A percentile compares a stretch with the other conserved stretches of the same genome.
Evolutionary conservation across 2,329 filamentous ascomycete species (phyloP).

Genomic region (Nemania serpens): DNA sequence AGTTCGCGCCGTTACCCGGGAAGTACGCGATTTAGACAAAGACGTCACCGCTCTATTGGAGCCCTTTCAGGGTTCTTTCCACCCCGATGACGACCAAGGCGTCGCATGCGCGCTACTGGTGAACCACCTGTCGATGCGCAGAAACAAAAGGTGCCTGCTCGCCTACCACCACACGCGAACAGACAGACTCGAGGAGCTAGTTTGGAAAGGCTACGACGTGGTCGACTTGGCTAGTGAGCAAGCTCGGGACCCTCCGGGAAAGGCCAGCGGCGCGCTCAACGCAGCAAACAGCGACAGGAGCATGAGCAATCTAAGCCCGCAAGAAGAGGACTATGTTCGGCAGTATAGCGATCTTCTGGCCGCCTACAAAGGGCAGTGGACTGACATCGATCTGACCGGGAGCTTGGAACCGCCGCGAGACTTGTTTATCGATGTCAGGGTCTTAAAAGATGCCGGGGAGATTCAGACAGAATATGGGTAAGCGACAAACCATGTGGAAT

Average conservation of each 20-base stretch:
- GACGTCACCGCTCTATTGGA: conserved; percentile 80
- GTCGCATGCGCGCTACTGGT: conserved; percentile 88
- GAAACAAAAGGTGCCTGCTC: conserved; percentile 93
- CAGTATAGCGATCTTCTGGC: conserved; percentile 90
- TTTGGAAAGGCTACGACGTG: conserved; percentile 88
- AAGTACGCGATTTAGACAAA: conserved; percentile 91
- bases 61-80: conserved; percentile 82
- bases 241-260: conserved; percentile 46
- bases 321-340: conserved; percentile 95
- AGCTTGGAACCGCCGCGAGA: conserved; percentile 93
- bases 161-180: conserved; percentile 91
- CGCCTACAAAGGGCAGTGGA: conserved; percentile 98
- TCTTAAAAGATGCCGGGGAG: conserved; percentile 95
- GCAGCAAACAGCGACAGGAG: conserved; percentile 53
- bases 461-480: conserved; percentile 99
- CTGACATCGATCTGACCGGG: conserved; percentile 93
- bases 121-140: conserved; percentile 90
- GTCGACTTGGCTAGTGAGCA: conserved; percentile 69
- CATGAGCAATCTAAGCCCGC: conserved; percentile 83
- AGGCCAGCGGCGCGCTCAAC: conserved; percentile 40
- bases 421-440: conserved; percentile 94
- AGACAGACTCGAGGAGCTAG: conserved; percentile 90
- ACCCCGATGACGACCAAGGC: conserved; percentile 80
- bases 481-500: conserved; percentile 42
- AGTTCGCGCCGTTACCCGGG: conserved; percentile 83